Evolutionary conservation across 2,329 filamentous ascomycete species (phyloP).

Genomic region (Neopestalotiopsis sp.): DNA sequence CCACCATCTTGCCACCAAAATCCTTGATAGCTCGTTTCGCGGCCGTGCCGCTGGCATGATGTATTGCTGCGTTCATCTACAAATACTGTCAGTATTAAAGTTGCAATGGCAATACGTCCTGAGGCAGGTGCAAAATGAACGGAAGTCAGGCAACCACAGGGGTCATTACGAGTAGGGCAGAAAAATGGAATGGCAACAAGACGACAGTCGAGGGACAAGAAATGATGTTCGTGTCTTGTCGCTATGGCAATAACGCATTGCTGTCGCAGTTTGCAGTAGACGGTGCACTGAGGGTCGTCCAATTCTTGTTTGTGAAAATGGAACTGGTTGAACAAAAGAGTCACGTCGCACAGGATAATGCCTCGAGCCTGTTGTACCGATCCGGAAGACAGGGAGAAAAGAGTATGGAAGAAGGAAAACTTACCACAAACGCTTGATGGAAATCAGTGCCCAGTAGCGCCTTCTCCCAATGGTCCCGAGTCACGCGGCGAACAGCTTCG

Average conservation of each 20-base stretch:
- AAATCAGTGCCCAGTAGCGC: constrained; percentile 56
- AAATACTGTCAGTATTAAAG: constrained; percentile 9
- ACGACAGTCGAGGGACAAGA: neutral
- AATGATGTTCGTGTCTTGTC: neutral
- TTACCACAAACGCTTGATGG: constrained; percentile 57
- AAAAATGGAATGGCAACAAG: neutral
- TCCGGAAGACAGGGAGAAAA: too few relatives aligned
- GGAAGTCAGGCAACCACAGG: neutral
- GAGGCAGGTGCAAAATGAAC: neutral
- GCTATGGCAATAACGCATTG: neutral
- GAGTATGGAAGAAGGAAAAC: constrained; percentile 29
- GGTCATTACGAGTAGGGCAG: neutral
- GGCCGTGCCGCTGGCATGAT: constrained; percentile 44
- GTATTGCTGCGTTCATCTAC: constrained; percentile 55
- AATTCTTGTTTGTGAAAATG: neutral
- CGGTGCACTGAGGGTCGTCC: neutral
- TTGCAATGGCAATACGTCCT: neutral
- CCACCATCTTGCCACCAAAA: constrained; percentile 51
- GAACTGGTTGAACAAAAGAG: neutral
- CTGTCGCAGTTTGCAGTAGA: neutral
- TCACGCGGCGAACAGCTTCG: constrained; percentile 50
- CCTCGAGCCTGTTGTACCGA: too few relatives aligned
- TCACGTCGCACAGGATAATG: neutral
- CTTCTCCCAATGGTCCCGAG: constrained; percentile 58
- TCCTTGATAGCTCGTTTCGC: constrained; percentile 46